Evolutionary conservation across 1,139 yeast species (phyloP), one percentile per base, ranked within the genome.

Genomic region (Entelexis paramagnoliae): DNA sequence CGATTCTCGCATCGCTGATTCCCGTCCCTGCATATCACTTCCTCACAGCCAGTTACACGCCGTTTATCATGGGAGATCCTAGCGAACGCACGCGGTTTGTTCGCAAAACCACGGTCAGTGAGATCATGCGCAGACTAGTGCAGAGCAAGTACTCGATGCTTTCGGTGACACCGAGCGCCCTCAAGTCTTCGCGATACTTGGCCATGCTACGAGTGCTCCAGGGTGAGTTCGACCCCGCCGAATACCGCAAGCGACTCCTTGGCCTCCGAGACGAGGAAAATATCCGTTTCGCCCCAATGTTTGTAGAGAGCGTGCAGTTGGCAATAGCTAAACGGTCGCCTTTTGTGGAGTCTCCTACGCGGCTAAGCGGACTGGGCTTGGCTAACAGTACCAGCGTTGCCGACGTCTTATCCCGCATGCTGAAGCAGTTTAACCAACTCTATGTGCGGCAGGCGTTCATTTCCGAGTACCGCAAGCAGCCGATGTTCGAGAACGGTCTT

Each of bases 11-110:
- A 1, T 79, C 93, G 0, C 69, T 93, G 57, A 78, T 91, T 3
- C 96, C 97, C 1, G 81, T 89, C 0, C 95, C 97, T 1, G 87
- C 86, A 50, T 73, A 89, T 59, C 96, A 91, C 66, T 93, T 91
- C 63, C 69, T 91, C 28, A 78, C 83, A 40, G 83, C 96, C 4
- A 79, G 95, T 51, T 84, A 85, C 61, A 87, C 96, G 0, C 97
- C 98, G 2, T 87, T 83, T 65, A 36, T 56, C 4, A 79, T 87
- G 0, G 67, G 77, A 16, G 84, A 79, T 58, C 75, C 74, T 51
- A 77, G 78, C n/a, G 73, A 74, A 19, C 74, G 74, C 39, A 78
- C 81, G 10, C 76, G 75, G 60, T 78, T 78, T 22, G 78, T 81
- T 17, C 77, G 89, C 58, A 75, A 83, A 58, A 83, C 87, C 52